Evolutionary conservation across 495 filamentous ascomycete species (phyloP).

Genomic region (Clavariopsis aquatica): DNA sequence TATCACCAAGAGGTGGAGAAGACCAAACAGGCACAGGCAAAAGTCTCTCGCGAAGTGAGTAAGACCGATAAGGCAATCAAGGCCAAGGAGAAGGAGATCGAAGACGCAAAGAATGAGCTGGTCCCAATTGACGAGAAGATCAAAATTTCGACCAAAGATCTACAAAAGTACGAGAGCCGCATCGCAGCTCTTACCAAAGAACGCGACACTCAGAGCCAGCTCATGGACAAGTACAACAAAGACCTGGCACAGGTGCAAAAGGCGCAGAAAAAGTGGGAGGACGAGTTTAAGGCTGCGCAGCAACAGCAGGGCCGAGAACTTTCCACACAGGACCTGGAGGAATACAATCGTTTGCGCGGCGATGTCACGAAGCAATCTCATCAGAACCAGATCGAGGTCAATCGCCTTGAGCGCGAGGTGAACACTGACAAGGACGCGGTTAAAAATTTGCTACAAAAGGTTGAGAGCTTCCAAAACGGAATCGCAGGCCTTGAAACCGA

Average conservation of each 20-base stretch:
- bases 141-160: conserved; percentile 70
- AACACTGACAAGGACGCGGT: conserved; percentile 89
- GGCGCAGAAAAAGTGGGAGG: conserved; percentile 85
- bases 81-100: conserved; percentile 82
- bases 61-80: conserved; percentile 83
- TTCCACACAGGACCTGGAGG: conserved; percentile 81
- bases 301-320: conserved; percentile 85
- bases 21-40: conserved; percentile 81
- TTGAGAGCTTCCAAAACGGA: conserved; percentile 73
- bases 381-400: conserved; percentile 76
- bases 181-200: conserved; percentile 74
- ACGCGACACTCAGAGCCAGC: conserved; percentile 64
- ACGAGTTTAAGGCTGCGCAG: conserved; percentile 76
- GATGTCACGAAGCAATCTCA: conserved; percentile 85
- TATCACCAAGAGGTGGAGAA: conserved; percentile 80
- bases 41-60: conserved; percentile 73
- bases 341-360: conserved; percentile 82
- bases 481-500: conserved; percentile 73
- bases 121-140: conserved; percentile 94
- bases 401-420: conserved; percentile 77
- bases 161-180: conserved; percentile 64
- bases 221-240: conserved; percentile 71
- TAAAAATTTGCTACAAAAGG: conserved; percentile 80
- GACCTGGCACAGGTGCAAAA: conserved; percentile 83
- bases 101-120: conserved; percentile 79